Evolutionary conservation across 192 early-diverging fungal genomes (phyloP).

Genomic region (Coemansia sp.): DNA sequence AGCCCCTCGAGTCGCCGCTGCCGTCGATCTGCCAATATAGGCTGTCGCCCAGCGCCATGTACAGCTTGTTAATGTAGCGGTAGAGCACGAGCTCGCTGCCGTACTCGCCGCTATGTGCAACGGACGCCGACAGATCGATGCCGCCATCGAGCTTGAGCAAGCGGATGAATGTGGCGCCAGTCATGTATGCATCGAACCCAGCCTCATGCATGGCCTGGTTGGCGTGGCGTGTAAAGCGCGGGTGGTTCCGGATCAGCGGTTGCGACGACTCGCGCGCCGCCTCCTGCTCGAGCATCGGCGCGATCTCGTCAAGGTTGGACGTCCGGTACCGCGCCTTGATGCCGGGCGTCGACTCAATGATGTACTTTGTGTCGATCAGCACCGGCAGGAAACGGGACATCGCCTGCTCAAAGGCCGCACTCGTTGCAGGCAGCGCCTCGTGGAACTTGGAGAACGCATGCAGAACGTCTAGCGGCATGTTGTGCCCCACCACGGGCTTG

Average conservation of each 20-base stretch:
- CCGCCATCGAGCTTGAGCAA: slow-evolving; percentile 56
- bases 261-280: not conserved
- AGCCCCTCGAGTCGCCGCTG: not conserved
- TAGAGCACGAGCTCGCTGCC: slow-evolving; percentile 42
- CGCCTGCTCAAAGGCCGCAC: slow-evolving; percentile 67
- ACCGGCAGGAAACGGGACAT: slow-evolving; percentile 58
- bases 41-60: slow-evolving; percentile 12
- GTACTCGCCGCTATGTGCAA: not conserved
- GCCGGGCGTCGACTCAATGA: slow-evolving; percentile 47
- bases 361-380: slow-evolving; percentile 52
- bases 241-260: slow-evolving; percentile 47
- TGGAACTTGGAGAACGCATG: slow-evolving; percentile 78
- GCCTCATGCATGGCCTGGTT: slow-evolving; percentile 76
- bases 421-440: slow-evolving; percentile 61
- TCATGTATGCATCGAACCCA: slow-evolving; percentile 89
- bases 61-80: slow-evolving; percentile 45
- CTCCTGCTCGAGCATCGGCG: slow-evolving; percentile 31
- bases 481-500: slow-evolving; percentile 86
- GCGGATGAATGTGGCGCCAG: slow-evolving; percentile 75
- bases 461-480: slow-evolving; percentile 84
- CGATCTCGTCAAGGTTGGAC: slow-evolving; percentile 47
- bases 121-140: slow-evolving; percentile 13
- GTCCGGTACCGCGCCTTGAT: slow-evolving; percentile 35
- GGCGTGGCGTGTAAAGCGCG: slow-evolving; percentile 54
- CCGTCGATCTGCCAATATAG: slow-evolving; percentile 20